These are phyloP conservation scores for Brettanomyces anomalus DNA, from an alignment of 805 yeast species.

Conservation along the genomic window DNA sequence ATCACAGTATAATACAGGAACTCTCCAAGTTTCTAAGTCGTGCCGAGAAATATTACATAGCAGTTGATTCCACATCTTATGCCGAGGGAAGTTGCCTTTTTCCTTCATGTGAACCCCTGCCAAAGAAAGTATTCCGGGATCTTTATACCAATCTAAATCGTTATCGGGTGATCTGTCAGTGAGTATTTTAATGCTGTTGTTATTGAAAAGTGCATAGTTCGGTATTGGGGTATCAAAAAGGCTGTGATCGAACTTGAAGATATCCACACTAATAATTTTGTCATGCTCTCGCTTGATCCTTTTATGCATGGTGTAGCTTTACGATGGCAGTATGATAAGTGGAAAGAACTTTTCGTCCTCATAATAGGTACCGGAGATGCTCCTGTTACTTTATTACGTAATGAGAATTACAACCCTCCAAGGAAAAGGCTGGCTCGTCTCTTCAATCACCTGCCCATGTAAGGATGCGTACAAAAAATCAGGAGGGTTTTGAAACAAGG, in stretches of 20 bases:
- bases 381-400: no score
- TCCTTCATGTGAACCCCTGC: no score
- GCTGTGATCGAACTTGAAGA: constrained; percentile 44
- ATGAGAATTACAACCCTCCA: no score
- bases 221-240: constrained; percentile 40
- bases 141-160: constrained; percentile 3
- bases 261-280: neutral
- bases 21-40: neutral
- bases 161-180: neutral
- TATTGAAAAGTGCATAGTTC: constrained; percentile 13
- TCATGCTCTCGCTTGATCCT: neutral
- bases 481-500: no score
- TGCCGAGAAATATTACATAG: neutral
- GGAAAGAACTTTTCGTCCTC: no score
- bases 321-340: neutral
- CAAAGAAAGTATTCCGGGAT: neutral
- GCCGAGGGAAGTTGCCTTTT: no score
- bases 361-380: no score
- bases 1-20: neutral
- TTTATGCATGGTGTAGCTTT: neutral
- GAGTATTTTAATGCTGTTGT: neutral
- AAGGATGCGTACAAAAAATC: no score
- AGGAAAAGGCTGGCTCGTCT: no score
- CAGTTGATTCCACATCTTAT: neutral
- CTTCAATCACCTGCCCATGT: no score